Evolutionary conservation across 164 flowering plant genomes (phyloP), one percentile per base, ranked within the genome.

Genomic region (Stephania cephalantha): DNA sequence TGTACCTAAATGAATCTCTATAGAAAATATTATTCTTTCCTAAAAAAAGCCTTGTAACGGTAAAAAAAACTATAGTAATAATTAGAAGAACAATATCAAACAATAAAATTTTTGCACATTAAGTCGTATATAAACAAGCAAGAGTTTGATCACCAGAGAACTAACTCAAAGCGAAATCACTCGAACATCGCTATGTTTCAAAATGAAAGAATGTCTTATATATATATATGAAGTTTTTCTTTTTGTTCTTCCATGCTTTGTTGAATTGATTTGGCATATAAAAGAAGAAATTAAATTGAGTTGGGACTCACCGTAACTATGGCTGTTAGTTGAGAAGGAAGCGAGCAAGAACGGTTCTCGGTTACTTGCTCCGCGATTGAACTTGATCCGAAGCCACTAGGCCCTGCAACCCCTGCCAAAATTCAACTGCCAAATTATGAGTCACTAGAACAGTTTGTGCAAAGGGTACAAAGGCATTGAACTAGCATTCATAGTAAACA

Each of bases 311-410:
- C 99, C 99, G 99, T 95, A 87, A 95, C 76, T 15, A 95, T 89
- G 22, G 98, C 99, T 64, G 98, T 93, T 44, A 90, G 87, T 7
- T 78, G 84, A 55, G 87, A 76, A 77, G 88, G 73, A 73, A 55
- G 18, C 58, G 71, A 50, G 20, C 68, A 75, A 71, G 78, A 77
- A 74, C 68, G 82, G 67, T 81, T 78, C 55, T 84, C 64, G 22
- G 94, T 83, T 29, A 93, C 97, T 85, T 93, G 87, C 46, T 93
- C 96, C 42, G 99, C 98, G 1, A 97, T 92, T 30, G 99, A 82
- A 31, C 84, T 95, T 4, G 99, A 95, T 75, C 99, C 99, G 86
- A 82, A 95, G 1, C 99, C 98, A 83, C 88, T 95, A 71, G 96
- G 94, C 20, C 99, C 99, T 78, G 93, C 86, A 81, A 86, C 80